Evolutionary conservation across 225 moss, liverwort and hornwort genomes (phyloP), one percentile per base, ranked within the genome.

Genomic region (Lunularia cruciata): DNA sequence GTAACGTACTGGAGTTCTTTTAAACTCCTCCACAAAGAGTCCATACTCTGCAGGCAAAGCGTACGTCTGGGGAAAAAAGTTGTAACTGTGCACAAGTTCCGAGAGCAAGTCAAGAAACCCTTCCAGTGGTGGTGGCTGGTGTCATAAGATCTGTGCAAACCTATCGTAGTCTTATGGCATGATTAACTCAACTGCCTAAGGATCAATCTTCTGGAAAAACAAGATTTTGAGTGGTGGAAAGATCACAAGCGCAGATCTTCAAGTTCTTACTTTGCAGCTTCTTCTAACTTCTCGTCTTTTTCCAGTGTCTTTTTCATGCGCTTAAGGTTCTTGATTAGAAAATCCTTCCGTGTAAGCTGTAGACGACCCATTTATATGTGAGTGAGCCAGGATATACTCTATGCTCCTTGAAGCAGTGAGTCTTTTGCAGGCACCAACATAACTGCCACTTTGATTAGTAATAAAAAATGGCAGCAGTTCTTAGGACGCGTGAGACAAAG

Each of bases 21-120:
- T 98, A 59, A 98, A 98, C 67, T 98, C 92, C 77, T 98, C 96
- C 53, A 98, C 96, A 71, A 98, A 98, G 46, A 98, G 85, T 27
- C 96, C 96, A 75, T 98, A 98, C 59, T 98, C 96, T 25, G 96
- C 92, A 55, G 96, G 96, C 57, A 98, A 81, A 67, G 96, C 96
- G 75, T 92, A 96, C 1, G 96, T 96, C 45, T 96, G 90, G 3
- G 96, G 96, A 57, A 83, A 92, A 82, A 96, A 96, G 70, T 85
- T 87, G 72, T 96, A 96, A 77, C 96, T 96, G 81, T 46, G 46
- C 71, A 71, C 71, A 61, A 47, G 8, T 28, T 64, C 16, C 30
- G 19, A 43, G 6, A 45, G 20, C 37, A 40, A 23, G 11, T 56
- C 3, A 56, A 56, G 27, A 49, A 49, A n/a, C 18, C 16, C 43